Conservation (phyloP, 1,284 basidiomycete species). For the Ustilago hordei region DNA sequence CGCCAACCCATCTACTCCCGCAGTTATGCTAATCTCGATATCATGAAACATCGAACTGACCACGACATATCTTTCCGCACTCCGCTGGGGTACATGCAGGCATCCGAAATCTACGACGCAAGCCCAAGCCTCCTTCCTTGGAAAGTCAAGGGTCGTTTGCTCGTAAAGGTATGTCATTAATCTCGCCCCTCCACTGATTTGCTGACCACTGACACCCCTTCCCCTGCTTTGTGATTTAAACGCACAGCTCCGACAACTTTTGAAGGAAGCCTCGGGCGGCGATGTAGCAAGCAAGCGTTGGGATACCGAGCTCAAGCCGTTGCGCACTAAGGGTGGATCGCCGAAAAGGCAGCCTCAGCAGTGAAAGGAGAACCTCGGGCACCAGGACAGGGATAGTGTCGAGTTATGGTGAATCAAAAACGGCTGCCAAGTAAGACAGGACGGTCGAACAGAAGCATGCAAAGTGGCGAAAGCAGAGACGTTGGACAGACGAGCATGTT, state of each 20-base stretch:
- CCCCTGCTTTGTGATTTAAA: not conserved
- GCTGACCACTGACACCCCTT: not conserved
- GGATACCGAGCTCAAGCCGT: conserved; percentile 38
- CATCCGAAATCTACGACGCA: conserved; percentile 36
- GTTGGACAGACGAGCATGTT: no score
- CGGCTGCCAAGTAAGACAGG: no score
- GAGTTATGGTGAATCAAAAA: not conserved
- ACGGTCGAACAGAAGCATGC: no score
- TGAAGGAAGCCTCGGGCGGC: conserved; percentile 33
- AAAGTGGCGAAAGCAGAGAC: not conserved
- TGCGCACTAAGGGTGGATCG: conserved; percentile 14
- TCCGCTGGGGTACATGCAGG: conserved; percentile 3
- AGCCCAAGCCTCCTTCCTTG: conserved; percentile 32
- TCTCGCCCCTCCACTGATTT: not conserved
- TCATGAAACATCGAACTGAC: not conserved
- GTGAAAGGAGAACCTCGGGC: no score
- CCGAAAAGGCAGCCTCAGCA: conserved; percentile 21
- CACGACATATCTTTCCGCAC: not conserved
- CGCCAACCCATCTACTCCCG: not conserved
- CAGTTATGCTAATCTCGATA: not conserved
- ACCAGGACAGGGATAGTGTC: no score
- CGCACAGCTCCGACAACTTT: conserved; percentile 27
- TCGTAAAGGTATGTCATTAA: conserved; percentile 27
- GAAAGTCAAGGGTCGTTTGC: conserved; percentile 39
- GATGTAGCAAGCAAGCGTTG: conserved; percentile 37